Evolutionary conservation across 805 yeast species (phyloP), one percentile per base, ranked within the genome.

Genomic region (Wickerhamiella shivajii): DNA sequence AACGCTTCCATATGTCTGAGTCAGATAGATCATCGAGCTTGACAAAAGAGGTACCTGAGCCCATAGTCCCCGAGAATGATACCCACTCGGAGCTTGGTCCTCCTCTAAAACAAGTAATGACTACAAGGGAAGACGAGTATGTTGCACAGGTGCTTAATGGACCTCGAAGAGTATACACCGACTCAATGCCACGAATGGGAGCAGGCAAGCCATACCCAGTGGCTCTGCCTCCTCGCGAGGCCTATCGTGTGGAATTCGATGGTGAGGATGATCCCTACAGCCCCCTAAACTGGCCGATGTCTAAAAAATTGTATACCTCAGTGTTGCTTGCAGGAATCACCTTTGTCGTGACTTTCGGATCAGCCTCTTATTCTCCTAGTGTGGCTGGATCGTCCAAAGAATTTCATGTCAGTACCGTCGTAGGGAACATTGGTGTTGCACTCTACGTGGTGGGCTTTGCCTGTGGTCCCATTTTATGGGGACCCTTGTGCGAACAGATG

Each of bases 401-500:
- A 25, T 85, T 55, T 54, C 67, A 67, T 39, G 72, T 85, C 30
- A 74, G 78, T 25, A 40, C 47, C 5, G 78, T 71, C 7, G 85
- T 74, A n/a, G 64, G 74, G 3, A 54, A 67, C n/a, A 54, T 76
- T 27, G 63, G 68, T 8, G 65, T 75, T 2, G 61, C 81, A 0
- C 52, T 75, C 10, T 77, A 67, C 43, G 69, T 75, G 8, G 49
- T 74, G 32, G 85, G 84, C 1, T 67, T 73, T 45, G 79, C 78
- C 1, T 53, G 70, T 11, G 85, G 84, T 0, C 79, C 80, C 3
- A 56, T 73, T 51, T 42, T 74, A 8, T 70, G 73, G 66, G 80
- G 77, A 1, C 77, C 77, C 2, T 42, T 69, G 9, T 66, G 72
- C 1, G 75, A 70, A 46, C 46, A 66, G 39, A 61, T 51, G 31